Conservation (phyloP, 1,284 basidiomycete genomes). For the Xerocomus amazonicus region DNA sequence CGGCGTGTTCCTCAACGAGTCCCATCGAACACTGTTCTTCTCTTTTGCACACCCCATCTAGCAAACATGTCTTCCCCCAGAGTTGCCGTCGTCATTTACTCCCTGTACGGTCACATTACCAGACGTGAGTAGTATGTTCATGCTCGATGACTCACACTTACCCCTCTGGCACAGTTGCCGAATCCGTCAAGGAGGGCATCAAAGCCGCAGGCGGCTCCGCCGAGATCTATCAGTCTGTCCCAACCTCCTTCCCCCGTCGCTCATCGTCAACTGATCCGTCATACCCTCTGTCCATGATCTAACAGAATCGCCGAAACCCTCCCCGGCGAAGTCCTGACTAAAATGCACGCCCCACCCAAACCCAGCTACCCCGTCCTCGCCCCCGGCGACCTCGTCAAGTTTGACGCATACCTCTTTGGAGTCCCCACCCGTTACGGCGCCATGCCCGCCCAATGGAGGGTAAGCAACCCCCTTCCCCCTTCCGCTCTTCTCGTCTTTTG, state of each 20-base stretch:
- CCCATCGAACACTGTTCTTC: too few relatives aligned
- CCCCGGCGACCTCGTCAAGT: slow-evolving; percentile 41
- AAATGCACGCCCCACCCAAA: slow-evolving; percentile 49
- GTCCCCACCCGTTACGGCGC: slow-evolving; percentile 47
- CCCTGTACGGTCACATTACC: slow-evolving; percentile 47
- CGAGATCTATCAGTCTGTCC: slow-evolving; percentile 42
- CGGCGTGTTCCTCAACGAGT: too few relatives aligned
- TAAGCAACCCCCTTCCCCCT: slow-evolving; percentile 2
- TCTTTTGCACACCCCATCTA: too few relatives aligned
- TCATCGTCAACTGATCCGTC: not conserved
- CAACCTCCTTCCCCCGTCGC: too few relatives aligned
- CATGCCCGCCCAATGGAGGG: slow-evolving; percentile 35
- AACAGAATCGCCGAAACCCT: slow-evolving; percentile 52
- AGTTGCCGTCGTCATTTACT: slow-evolving; percentile 49
- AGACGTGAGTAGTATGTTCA: slow-evolving; percentile 25
- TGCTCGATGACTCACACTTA: not conserved
- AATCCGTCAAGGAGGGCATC: slow-evolving; percentile 47
- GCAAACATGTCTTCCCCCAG: slow-evolving; percentile 27
- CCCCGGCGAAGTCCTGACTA: slow-evolving; percentile 47
- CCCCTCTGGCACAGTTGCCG: slow-evolving; percentile 38
- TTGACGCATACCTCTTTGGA: slow-evolving; percentile 38
- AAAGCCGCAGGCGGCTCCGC: slow-evolving; percentile 45
- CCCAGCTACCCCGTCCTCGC: slow-evolving; percentile 46
- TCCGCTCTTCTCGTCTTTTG: too few relatives aligned
- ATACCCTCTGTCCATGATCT: too few relatives aligned